phyloP scores from a whole-genome alignment of 805 yeast species.

The Brettanomyces naardenensis region DNA sequence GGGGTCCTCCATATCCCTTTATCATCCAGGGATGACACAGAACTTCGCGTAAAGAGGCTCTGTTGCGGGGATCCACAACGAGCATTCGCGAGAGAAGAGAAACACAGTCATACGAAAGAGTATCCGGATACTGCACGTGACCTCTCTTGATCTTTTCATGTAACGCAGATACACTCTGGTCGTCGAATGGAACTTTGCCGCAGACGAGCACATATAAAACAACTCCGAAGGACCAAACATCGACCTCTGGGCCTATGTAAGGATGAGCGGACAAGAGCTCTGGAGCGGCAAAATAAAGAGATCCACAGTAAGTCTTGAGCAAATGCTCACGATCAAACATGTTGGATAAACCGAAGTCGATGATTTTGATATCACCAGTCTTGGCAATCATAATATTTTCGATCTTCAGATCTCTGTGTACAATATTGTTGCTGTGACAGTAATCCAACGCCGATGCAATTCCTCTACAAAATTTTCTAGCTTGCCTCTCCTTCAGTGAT shows the following conservation, averaged over 20 bases:
- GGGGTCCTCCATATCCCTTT: slow-evolving; percentile 72
- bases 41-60: slow-evolving; percentile 76
- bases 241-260: slow-evolving; percentile 94
- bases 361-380: slow-evolving; percentile 88
- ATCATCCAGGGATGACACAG: slow-evolving; percentile 92
- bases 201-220: slow-evolving; percentile 91
- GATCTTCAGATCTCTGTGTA: slow-evolving; percentile 93
- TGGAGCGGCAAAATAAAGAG: slow-evolving; percentile 97
- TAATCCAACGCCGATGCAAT: slow-evolving; percentile 91
- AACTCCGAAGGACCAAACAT: slow-evolving; percentile 97
- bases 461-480: slow-evolving; percentile 90
- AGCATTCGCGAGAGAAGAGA: slow-evolving; percentile 80
- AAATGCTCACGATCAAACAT: slow-evolving; percentile 63
- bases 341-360: slow-evolving; percentile 94
- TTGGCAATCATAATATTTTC: slow-evolving; percentile 93
- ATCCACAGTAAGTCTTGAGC: slow-evolving; percentile 93
- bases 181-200: slow-evolving; percentile 98
- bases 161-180: slow-evolving; percentile 81
- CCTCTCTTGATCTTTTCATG: slow-evolving; percentile 94
- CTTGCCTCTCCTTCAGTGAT: slow-evolving; percentile 85
- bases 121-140: slow-evolving; percentile 81
- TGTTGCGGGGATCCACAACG: slow-evolving; percentile 76
- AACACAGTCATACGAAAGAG: slow-evolving; percentile 71
- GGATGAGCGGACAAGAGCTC: slow-evolving; percentile 89
- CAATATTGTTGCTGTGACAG: slow-evolving; percentile 89